phyloP scores from a whole-genome alignment of 1,284 basidiomycete species.

The Cutaneotrichosporon sp. region DNA sequence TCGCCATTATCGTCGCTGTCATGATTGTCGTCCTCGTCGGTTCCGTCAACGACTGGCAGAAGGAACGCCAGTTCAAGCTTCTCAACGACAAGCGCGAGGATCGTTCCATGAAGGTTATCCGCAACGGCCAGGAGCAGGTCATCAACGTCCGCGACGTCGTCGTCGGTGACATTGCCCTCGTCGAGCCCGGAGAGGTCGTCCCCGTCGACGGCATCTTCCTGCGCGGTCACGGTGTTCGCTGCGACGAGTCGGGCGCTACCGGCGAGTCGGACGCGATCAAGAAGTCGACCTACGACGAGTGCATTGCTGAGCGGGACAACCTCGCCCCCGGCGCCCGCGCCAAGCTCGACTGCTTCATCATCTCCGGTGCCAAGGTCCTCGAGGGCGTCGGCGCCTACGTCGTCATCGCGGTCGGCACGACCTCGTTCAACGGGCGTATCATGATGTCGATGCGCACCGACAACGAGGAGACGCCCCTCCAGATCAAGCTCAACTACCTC shows the following conservation, averaged over 20 bases:
- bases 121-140: constrained; percentile 74
- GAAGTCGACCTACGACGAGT: constrained; percentile 80
- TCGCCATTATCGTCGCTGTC: constrained; percentile 93
- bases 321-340: constrained; percentile 46
- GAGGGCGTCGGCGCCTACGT: constrained; percentile 95
- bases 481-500: constrained; percentile 87
- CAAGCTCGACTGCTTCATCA: constrained; percentile 89
- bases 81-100: constrained; percentile 97
- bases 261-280: constrained; percentile 95
- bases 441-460: constrained; percentile 67
- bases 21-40: constrained; percentile 62
- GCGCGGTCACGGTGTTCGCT: constrained; percentile 87
- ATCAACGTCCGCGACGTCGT: constrained; percentile 86
- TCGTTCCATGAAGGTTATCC: constrained; percentile 87
- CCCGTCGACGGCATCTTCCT: constrained; percentile 96
- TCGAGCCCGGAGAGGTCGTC: constrained; percentile 94
- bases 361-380: constrained; percentile 91
- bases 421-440: constrained; percentile 92
- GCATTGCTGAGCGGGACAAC: constrained; percentile 58
- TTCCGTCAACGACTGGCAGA: constrained; percentile 71
- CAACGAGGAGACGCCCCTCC: constrained; percentile 72
- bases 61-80: constrained; percentile 90
- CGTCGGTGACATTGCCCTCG: constrained; percentile 86
- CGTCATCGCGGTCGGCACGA: constrained; percentile 85
- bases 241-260: constrained; percentile 95